Evolutionary conservation across 2,329 filamentous ascomycete genomes (phyloP), one percentile per base, ranked within the genome.

Genomic region (Huntiella savannae): DNA sequence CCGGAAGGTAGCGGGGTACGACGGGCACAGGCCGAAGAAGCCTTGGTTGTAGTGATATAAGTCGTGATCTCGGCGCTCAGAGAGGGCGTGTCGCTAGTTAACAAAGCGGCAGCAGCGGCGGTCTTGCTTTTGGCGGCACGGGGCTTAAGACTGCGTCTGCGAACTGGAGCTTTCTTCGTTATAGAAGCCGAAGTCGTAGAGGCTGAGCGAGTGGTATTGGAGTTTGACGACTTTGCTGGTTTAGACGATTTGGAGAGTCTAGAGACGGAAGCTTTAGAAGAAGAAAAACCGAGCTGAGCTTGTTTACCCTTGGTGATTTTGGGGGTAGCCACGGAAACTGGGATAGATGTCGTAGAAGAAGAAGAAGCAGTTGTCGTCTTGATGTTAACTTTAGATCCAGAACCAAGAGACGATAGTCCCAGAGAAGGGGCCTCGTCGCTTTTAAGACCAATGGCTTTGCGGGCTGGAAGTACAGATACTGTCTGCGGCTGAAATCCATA

Each of bases 71-170:
- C 32, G 15, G 48, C 40, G 35, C 16, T 19, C 36, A 16, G 32
- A 36, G 40, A 49, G 40, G 48, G 44, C 36, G 45, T 46, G 22
- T 28, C 22, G 22, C 22, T 28, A 28, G 22, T 2, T 28, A 28
- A 28, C 7, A 28, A 28, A 28, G 22, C 7, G 40, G 40, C n/a
- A 16, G 28, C 43, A 39, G 33, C 43, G 22, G 47, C 45, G 22
- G 40, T 33, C 40, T 41, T 50, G 17, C 37, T 41, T 45, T 50
- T 50, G 33, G 48, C 40, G 11, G 45, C 45, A 37, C 48, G 32
- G 33, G 36, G 45, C 17, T 50, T 50, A n/a, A 44, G 47, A 35
- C 37, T 45, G 19, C 44, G 48, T 16, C 41, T 39, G 19, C 44
- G 45, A 16, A 19, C 46, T 19, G 40, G 35, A 12, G 33, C 35